Conservation (phyloP, 345 rosid genomes). For the Populus pruinosa region DNA sequence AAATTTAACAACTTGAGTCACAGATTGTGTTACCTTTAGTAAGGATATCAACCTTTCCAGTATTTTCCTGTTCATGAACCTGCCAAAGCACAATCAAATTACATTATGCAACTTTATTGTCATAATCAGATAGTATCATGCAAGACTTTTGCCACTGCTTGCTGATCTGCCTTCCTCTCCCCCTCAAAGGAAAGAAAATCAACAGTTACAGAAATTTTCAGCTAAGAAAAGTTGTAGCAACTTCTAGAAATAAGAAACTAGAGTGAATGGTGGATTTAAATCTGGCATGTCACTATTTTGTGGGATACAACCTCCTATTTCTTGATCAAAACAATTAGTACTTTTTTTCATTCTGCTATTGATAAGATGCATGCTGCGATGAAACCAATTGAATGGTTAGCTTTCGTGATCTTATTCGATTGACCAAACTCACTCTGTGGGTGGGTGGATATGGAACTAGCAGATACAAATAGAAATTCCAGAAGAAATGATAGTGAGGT, state of each 20-base stretch:
- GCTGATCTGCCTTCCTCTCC: no score
- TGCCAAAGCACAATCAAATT: conserved; percentile 7
- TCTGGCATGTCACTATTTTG: no score
- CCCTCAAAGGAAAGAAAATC: background rate
- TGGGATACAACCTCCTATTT: background rate
- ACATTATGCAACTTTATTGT: background rate
- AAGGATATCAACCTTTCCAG: conserved; percentile 32
- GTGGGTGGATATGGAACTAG: background rate
- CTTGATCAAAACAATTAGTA: background rate
- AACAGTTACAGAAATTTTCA: background rate
- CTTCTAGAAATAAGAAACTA: background rate
- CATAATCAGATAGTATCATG: background rate
- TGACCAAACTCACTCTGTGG: no score
- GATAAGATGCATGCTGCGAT: background rate
- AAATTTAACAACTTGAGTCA: background rate
- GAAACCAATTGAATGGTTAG: background rate
- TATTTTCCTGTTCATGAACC: conserved; percentile 38
- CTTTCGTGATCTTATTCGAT: background rate
- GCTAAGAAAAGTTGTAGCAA: background rate
- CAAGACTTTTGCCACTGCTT: background rate
- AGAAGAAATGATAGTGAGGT: background rate
- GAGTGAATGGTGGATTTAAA: background rate
- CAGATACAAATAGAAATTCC: background rate
- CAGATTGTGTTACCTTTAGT: conserved; percentile 41
- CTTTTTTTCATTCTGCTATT: background rate